Evolutionary conservation across 805 yeast species (phyloP).

Genomic region (Saccharomycopsis capsularis): DNA sequence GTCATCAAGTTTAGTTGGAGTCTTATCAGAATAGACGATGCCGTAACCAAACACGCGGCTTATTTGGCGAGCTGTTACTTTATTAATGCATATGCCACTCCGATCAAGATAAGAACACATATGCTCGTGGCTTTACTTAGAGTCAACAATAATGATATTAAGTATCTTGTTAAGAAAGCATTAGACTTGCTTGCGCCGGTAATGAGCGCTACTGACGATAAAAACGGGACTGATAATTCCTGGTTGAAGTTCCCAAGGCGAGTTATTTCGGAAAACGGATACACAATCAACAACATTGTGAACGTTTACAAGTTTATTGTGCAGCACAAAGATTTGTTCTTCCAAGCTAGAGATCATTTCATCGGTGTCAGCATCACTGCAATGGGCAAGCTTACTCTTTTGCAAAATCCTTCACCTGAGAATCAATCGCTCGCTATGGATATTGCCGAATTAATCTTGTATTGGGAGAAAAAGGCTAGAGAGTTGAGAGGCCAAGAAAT

Average conservation of each 20-base stretch:
- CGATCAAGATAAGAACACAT: slow-evolving; percentile 81
- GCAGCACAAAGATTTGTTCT: slow-evolving; percentile 78
- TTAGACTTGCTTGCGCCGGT: slow-evolving; percentile 85
- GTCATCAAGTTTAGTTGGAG: slow-evolving; percentile 94
- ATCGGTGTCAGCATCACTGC: slow-evolving; percentile 84
- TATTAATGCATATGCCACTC: slow-evolving; percentile 82
- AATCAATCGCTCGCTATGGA: slow-evolving; percentile 84
- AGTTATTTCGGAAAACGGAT: slow-evolving; percentile 84
- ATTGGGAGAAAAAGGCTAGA: slow-evolving; percentile 67
- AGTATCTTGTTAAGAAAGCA: slow-evolving; percentile 78
- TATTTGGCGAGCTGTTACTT: slow-evolving; percentile 83
- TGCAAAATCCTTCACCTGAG: slow-evolving; percentile 71
- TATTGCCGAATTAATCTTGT: slow-evolving; percentile 72
- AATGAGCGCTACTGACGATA: slow-evolving; percentile 57
- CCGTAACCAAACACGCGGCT: slow-evolving; percentile 85
- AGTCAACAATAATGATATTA: slow-evolving; percentile 79
- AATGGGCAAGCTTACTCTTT: slow-evolving; percentile 80
- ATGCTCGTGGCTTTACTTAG: slow-evolving; percentile 84
- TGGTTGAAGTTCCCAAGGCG: slow-evolving; percentile 97
- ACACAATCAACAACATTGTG: slow-evolving; percentile 58
- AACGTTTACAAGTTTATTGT: slow-evolving; percentile 88
- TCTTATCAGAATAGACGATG: slow-evolving; percentile 81
- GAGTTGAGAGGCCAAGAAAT: slow-evolving; percentile 14
- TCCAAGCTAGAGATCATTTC: slow-evolving; percentile 80
- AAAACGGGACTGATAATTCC: slow-evolving; percentile 27